phyloP scores from a whole-genome alignment of 148 eudicot genomes.

The Vaccinium darrowii region DNA sequence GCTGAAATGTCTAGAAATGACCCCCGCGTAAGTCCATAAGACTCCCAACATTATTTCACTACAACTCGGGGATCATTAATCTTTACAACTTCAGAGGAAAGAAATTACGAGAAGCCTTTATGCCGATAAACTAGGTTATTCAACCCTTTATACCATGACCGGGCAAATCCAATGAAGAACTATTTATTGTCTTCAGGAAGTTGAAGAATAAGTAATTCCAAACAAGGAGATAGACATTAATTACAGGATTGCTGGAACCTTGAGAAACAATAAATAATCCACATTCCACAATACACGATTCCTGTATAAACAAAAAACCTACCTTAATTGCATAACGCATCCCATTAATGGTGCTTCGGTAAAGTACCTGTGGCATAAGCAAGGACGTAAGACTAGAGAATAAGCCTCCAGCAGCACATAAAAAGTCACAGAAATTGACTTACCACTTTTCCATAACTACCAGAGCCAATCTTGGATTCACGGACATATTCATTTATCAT shows the following conservation, averaged over 20 bases:
- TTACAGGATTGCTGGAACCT: not conserved
- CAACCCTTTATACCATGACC: not conserved
- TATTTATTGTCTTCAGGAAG: not conserved
- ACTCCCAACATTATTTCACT: not conserved
- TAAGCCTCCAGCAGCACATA: constrained; percentile 11
- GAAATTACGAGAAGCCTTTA: not conserved
- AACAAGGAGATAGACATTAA: not conserved
- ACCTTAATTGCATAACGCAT: constrained; percentile 94
- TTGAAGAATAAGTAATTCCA: not conserved
- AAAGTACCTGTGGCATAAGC: constrained; percentile 66
- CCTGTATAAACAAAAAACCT: not conserved
- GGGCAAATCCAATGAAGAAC: not conserved
- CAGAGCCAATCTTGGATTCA: constrained; percentile 81
- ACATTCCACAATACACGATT: not conserved
- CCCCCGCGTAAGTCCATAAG: no score
- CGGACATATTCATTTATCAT: constrained; percentile 81
- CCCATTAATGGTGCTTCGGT: constrained; percentile 68
- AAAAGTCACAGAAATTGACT: not conserved
- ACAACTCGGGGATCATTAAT: not conserved
- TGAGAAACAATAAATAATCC: not conserved
- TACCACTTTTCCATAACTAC: constrained; percentile 97
- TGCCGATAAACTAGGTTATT: not conserved
- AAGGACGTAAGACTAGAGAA: constrained; percentile 16
- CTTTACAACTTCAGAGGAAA: not conserved
- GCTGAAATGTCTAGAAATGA: not conserved